Evolutionary conservation across 768 basidiomycete genomes (phyloP), one percentile per base, ranked within the genome.

Genomic region (Leccinum broughii): DNA sequence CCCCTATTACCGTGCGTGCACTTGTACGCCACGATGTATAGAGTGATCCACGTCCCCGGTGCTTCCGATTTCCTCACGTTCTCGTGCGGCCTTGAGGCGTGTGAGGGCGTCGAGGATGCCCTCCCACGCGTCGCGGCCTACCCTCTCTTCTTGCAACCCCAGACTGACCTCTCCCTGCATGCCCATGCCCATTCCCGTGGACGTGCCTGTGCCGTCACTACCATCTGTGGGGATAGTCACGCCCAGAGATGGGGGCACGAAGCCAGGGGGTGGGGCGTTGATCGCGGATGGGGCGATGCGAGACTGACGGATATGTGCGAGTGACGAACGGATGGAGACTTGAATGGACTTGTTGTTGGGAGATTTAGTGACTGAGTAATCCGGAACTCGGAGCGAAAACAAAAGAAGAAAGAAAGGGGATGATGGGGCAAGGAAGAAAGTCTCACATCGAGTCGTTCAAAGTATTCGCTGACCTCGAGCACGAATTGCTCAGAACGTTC

Each of bases 271-370:
- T 35, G 90, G 90, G 1, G 91, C 90, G 53, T 87, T 88, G 67
- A 93, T 91, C n/a, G 90, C 87, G n/a, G 90, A 89, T 9, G 91
- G 90, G 46, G 91, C 88, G 68, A 93, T 90, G 64, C 90, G 86
- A 10, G 90, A 88, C 67, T 89, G 85, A 11, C 90, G 82, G 60
- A 93, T 88, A 65, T 92, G 90, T 17, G 91, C 90, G 61, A 93
- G 78, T 4, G 88, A 88, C 14, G 90, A 89, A 41, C 91, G 87
- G 59, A 93, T 82, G 34, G 85, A 83, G 34, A 80, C 80, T 72
- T 93, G 91, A 59, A 93, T 89, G n/a, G 83, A 76, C 91, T 32
- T 32, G 32, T 32, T 32, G 32, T 32, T 28, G 28, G 28, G 28
- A 30, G 28, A 30, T 30, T 30, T 9, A 30, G 28, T 41, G 39